Conservation (phyloP, 1,139 yeast species). For the Entelexis paramagnoliae region DNA sequence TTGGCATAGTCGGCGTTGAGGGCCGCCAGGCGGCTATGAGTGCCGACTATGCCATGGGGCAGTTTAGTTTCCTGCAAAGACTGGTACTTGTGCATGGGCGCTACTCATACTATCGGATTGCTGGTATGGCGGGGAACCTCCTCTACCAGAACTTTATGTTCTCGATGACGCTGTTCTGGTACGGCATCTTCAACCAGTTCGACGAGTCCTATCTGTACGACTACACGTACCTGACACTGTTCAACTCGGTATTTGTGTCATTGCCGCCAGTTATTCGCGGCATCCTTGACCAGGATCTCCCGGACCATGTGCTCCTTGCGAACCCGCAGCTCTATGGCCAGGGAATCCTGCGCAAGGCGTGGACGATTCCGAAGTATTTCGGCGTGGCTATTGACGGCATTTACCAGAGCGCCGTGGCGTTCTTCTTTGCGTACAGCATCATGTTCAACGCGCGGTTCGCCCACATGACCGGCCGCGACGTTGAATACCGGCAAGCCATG, state of each 20-base stretch:
- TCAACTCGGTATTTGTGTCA: slow-evolving; percentile 90
- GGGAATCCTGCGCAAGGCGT: slow-evolving; percentile 75
- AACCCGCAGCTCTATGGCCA: slow-evolving; percentile 80
- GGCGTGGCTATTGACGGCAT: slow-evolving; percentile 75
- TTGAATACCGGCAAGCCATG: slow-evolving; percentile 75
- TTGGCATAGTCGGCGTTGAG: slow-evolving; percentile 97
- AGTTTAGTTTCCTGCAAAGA: slow-evolving; percentile 71
- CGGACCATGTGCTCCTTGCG: slow-evolving; percentile 62
- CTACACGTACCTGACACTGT: slow-evolving; percentile 83
- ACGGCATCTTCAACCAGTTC: slow-evolving; percentile 70
- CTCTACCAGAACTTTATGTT: slow-evolving; percentile 88
- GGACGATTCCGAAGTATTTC: slow-evolving; percentile 72
- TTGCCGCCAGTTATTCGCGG: slow-evolving; percentile 87
- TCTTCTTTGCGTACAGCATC: slow-evolving; percentile 67
- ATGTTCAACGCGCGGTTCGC: slow-evolving; percentile 50
- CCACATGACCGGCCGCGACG: slow-evolving; percentile 50
- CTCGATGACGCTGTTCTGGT: slow-evolving; percentile 86
- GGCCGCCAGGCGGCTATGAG: slow-evolving; percentile 99
- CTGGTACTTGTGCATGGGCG: slow-evolving; percentile 85
- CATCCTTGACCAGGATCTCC: slow-evolving; percentile 85
- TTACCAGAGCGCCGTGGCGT: slow-evolving; percentile 72
- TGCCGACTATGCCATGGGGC: slow-evolving; percentile 94
- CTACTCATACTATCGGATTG: slow-evolving; percentile 86
- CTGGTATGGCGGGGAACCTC: slow-evolving; percentile 90
- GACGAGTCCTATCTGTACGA: slow-evolving; percentile 91